These are phyloP conservation scores for Talaromyces sp. DNA, from an alignment of 2,329 filamentous ascomycete genomes.

Conservation along the genomic window DNA sequence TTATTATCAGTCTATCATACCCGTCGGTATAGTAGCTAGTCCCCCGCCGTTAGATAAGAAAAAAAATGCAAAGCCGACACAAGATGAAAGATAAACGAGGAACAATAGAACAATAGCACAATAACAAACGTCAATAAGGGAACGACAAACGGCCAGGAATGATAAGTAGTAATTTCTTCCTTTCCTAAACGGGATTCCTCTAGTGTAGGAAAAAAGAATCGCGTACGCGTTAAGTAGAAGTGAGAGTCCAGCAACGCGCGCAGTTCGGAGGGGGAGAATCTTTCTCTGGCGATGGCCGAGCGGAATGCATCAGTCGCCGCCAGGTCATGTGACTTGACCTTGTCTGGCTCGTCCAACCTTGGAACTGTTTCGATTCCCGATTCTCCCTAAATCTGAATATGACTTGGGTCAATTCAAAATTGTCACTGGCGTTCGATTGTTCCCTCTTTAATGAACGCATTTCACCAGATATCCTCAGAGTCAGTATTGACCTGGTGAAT, in stretches of 20 bases:
- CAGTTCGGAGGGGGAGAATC: not conserved
- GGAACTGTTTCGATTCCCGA: slow-evolving; percentile 11
- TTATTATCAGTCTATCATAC: not conserved
- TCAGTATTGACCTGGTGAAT: no score
- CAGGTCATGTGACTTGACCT: not conserved
- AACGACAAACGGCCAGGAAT: not conserved
- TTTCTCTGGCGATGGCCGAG: slow-evolving; percentile 6
- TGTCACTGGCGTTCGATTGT: not conserved
- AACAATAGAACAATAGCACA: not conserved
- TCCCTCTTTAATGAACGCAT: no score
- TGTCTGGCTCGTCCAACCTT: not conserved
- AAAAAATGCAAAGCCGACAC: not conserved
- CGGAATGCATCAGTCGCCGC: not conserved
- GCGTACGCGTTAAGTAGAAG: not conserved
- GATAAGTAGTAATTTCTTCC: not conserved
- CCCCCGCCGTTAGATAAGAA: not conserved
- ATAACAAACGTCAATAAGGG: not conserved
- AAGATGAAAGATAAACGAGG: not conserved
- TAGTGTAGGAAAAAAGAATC: not conserved
- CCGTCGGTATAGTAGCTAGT: not conserved
- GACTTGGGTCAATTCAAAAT: no score
- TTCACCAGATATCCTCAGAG: no score
- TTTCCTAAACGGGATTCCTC: not conserved
- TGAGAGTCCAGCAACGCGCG: slow-evolving; percentile 1
- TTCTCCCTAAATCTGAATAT: no score